These are phyloP conservation scores for Blastobotrys apis DNA, from an alignment of 1,139 yeast genomes.

Conservation along the genomic window DNA sequence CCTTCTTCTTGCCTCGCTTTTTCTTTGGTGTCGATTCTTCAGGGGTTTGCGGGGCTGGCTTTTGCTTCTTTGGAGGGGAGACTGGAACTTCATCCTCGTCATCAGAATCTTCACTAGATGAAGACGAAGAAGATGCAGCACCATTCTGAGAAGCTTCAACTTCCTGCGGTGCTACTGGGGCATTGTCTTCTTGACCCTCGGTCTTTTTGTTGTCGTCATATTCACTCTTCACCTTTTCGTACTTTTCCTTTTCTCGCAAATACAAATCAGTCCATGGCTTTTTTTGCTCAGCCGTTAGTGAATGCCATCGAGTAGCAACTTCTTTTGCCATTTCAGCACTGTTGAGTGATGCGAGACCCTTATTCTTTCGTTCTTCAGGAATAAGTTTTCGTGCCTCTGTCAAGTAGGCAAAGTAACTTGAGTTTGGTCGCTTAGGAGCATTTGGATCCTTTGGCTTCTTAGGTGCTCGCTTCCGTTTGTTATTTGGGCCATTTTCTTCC, in stretches of 20 bases:
- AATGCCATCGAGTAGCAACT: constrained; percentile 75
- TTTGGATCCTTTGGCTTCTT: constrained; percentile 41
- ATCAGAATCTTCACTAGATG: constrained; percentile 1
- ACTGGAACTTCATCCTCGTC: constrained; percentile 14
- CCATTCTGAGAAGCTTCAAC: too few relatives aligned
- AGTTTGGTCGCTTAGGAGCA: constrained; percentile 58
- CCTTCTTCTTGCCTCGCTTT: constrained; percentile 1
- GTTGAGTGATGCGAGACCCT: constrained; percentile 57
- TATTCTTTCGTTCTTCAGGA: constrained; percentile 58
- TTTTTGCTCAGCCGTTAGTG: constrained; percentile 61
- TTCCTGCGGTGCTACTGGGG: too few relatives aligned
- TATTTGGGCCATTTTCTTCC: constrained; percentile 14
- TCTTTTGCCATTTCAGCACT: constrained; percentile 76
- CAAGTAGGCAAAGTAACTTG: constrained; percentile 78
- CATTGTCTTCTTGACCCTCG: too few relatives aligned
- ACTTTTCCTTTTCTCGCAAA: constrained; percentile 56
- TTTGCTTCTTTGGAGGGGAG: constrained; percentile 5
- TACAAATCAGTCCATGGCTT: constrained; percentile 73
- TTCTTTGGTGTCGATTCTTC: too few relatives aligned
- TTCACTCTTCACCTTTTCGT: constrained; percentile 59
- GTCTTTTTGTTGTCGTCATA: constrained; percentile 48
- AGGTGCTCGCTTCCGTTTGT: constrained; percentile 48
- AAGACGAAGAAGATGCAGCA: too few relatives aligned
- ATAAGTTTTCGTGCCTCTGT: constrained; percentile 38
- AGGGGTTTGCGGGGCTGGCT: constrained; percentile 3